Percentiles rank a stretch among this genome's conserved stretches.
Conservation (phyloP, 2,329 filamentous ascomycete species). For the Thermothelomyces thermophilus region DNA sequence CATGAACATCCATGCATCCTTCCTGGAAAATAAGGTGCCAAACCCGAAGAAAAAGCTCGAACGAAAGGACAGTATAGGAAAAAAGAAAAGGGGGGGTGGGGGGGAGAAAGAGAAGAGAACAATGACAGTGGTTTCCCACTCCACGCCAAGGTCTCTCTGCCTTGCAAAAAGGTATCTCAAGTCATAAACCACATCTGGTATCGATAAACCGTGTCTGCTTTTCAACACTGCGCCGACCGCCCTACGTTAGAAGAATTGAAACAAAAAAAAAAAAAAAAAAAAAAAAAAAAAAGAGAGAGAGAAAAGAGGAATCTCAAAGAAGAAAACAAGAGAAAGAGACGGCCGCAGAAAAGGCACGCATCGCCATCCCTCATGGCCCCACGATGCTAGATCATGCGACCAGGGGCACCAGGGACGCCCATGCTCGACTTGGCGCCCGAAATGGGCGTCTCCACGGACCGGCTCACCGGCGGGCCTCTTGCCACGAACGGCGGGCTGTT, state of each 20-base stretch:
- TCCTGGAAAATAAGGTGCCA: background rate
- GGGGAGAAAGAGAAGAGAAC: constrained; percentile 12
- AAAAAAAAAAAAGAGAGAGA: background rate
- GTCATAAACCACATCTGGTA: constrained; percentile 22
- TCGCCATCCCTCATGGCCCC: background rate
- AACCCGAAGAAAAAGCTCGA: background rate
- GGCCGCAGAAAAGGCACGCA: background rate
- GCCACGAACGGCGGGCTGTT: constrained; percentile 28
- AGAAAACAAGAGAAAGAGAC: constrained; percentile 6
- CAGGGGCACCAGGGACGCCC: constrained; percentile 30
- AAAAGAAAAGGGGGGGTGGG: constrained; percentile 2
- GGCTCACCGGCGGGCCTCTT: constrained; percentile 31
- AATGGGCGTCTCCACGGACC: constrained; percentile 29
- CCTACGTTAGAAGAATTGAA: background rate
- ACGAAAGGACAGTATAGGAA: background rate
- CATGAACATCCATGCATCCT: too few relatives aligned
- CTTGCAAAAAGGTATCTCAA: constrained; percentile 27
- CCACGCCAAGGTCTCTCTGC: constrained; percentile 5
- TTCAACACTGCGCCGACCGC: constrained; percentile 2
- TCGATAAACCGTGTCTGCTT: background rate
- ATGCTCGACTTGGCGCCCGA: constrained; percentile 24
- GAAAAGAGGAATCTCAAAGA: background rate
- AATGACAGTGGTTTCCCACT: constrained; percentile 3
- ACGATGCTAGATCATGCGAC: constrained; percentile 33
- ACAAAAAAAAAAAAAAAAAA: background rate